Base-by-base conservation (phyloP, 2,329 filamentous ascomycete species). In the Scortechinia acanthostroma region DNA sequence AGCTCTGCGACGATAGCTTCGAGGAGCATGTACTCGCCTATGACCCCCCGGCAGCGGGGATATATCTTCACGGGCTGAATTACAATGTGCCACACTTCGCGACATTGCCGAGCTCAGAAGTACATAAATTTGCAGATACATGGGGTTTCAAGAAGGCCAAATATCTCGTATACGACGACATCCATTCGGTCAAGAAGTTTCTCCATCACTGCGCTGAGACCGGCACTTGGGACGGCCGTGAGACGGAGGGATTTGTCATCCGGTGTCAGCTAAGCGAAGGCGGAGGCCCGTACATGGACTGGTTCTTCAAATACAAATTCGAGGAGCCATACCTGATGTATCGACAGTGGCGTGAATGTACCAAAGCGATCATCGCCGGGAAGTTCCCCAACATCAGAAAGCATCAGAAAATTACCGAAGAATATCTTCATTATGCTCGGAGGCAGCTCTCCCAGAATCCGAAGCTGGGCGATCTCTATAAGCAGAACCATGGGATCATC, bases 241-340 rank as follows among this genome's bases (percentile, higher is more conserved):
- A 97, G 53, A 91, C 95, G 0, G 93, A 98, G 64, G 93, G 93
- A 3, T 98, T 98, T 55, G 93, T 98, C 47, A 86, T 98, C 53
- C 84, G 93, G 46, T 97, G 93, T 75, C 88, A 80, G 68, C 81
- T 71, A 70, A 69, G 73, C n/a, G 64, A 80, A 21, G 66, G 64
- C 1, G 59, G 61, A 14, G 62, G 61, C 2, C 75, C 77, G 1
- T 93, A 83, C 60, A 68, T 77, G n/a, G 91, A 98, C 61, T 98
- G 93, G 93, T 98, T 98, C 66, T 98, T 98, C 82, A 98, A 98
- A 66, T 98, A 91, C 77, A 98, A 98, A 68, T 98, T 98, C 49
- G 93, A 98, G 58, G 93, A 98, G 66, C 93, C 93, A 1, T 98
- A 98, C 60, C 70, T 98, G 49, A 94, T 98, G 89, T 98, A 97